A percentile compares a stretch with the other conserved stretches of the same genome.
Evolutionary conservation across 2,329 filamentous ascomycete species (phyloP).

Genomic region (Catunica adiposa): DNA sequence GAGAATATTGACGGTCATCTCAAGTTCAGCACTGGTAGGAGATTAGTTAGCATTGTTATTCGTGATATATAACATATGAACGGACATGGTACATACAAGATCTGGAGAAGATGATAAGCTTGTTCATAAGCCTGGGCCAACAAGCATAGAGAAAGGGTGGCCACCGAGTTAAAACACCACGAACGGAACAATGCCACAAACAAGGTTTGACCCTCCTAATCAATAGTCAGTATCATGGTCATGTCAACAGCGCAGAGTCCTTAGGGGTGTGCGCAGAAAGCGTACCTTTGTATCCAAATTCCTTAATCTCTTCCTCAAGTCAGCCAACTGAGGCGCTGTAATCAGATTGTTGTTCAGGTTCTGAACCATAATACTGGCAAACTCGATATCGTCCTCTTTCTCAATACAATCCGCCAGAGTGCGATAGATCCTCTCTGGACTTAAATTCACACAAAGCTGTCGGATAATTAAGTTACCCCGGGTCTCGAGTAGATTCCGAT

Average conservation of each 20-base stretch:
- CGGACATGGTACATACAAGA: constrained; percentile 83
- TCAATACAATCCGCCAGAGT: constrained; percentile 93
- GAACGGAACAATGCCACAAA: constrained; percentile 89
- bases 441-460: constrained; percentile 82
- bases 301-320: constrained; percentile 73
- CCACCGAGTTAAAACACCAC: constrained; percentile 97
- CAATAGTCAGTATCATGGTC: constrained; percentile 9
- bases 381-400: constrained; percentile 95
- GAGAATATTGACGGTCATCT: constrained; percentile 97
- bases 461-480: constrained; percentile 92
- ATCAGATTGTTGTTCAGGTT: constrained; percentile 98
- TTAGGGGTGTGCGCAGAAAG: background rate
- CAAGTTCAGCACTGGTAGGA: constrained; percentile 60
- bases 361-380: constrained; percentile 98
- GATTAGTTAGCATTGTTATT: background rate
- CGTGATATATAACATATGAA: too few relatives aligned
- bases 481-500: constrained; percentile 77
- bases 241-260: background rate
- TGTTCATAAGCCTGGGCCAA: constrained; percentile 96
- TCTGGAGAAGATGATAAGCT: constrained; percentile 86
- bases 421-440: constrained; percentile 86
- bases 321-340: constrained; percentile 82
- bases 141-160: constrained; percentile 88
- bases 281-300: constrained; percentile 71
- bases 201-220: constrained; percentile 77